Evolutionary conservation across 2,329 filamentous ascomycete genomes (phyloP).

Genomic region (Nemania serpens): DNA sequence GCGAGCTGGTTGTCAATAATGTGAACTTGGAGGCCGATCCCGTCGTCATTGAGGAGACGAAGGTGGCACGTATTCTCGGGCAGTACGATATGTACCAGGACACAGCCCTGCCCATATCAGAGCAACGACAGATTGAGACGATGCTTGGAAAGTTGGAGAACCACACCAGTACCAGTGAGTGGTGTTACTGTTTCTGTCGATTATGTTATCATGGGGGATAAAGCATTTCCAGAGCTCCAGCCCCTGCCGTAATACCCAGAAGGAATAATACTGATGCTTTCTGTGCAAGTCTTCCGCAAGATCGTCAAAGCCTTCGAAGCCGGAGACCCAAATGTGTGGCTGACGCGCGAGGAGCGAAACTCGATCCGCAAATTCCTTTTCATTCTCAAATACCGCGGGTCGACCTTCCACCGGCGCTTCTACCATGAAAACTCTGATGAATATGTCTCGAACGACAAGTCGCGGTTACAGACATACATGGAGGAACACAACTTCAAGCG

Average conservation of each 20-base stretch:
- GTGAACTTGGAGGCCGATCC: slow-evolving; percentile 29
- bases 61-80: slow-evolving; percentile 34
- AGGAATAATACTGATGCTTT: neutral
- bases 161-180: slow-evolving; percentile 23
- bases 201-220: neutral
- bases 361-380: slow-evolving; percentile 52
- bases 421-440: slow-evolving; percentile 39
- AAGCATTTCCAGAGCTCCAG: neutral
- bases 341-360: slow-evolving; percentile 37
- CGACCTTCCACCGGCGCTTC: slow-evolving; percentile 41
- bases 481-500: slow-evolving; percentile 27
- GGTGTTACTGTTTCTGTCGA: neutral
- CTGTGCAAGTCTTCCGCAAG: slow-evolving; percentile 22
- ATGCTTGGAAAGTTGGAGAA: slow-evolving; percentile 36
- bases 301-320: slow-evolving; percentile 28
- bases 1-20: slow-evolving; percentile 35
- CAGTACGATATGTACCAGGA: slow-evolving; percentile 38
- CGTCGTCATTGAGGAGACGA: slow-evolving; percentile 27
- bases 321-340: slow-evolving; percentile 15
- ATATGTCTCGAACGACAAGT: slow-evolving; percentile 41
- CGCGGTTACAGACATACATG: slow-evolving; percentile 35
- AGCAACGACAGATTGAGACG: slow-evolving; percentile 33
- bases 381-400: slow-evolving; percentile 50
- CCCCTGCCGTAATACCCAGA: neutral
- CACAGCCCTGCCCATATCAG: slow-evolving; percentile 22